phyloP scores from a whole-genome alignment of 345 rosid genomes.

The Gossypium herbaceum region DNA sequence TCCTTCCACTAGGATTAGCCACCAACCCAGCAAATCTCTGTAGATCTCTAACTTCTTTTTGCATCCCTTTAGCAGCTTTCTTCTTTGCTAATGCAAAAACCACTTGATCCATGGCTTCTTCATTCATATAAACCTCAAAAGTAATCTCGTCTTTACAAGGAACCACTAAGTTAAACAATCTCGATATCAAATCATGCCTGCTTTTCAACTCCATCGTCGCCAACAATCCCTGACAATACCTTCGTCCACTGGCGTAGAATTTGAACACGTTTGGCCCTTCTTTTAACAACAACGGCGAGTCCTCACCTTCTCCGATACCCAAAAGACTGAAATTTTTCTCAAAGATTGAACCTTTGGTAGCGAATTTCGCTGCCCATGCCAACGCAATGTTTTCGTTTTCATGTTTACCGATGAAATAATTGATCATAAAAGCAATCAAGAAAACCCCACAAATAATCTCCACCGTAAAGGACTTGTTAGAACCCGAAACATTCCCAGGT shows the following conservation, averaged over 20 bases:
- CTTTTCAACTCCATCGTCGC: constrained; percentile 96
- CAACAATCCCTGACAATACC: constrained; percentile 81
- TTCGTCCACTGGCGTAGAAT: constrained; percentile 90
- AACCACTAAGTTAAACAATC: constrained; percentile 60
- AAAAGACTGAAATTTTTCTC: constrained; percentile 77
- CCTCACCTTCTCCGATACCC: constrained; percentile 80
- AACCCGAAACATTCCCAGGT: not conserved
- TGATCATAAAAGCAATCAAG: constrained; percentile 56
- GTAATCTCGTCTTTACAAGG: constrained; percentile 90
- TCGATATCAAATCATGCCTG: constrained; percentile 85
- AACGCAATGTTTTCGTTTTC: constrained; percentile 84
- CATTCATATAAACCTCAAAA: constrained; percentile 91
- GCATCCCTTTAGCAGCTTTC: constrained; percentile 81
- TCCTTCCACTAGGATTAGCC: constrained; percentile 51
- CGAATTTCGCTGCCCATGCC: constrained; percentile 88
- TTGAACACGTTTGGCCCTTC: constrained; percentile 89
- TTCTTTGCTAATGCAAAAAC: constrained; percentile 82
- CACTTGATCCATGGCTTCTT: constrained; percentile 84
- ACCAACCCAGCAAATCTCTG: constrained; percentile 63
- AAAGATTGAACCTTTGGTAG: constrained; percentile 67
- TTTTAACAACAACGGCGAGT: constrained; percentile 76
- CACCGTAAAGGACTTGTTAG: constrained; percentile 44
- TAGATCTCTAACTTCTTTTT: constrained; percentile 78
- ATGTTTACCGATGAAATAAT: constrained; percentile 78
- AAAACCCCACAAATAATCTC: constrained; percentile 67